A percentile compares a stretch with the other conserved stretches of the same genome.
Conservation (phyloP, 2,329 filamentous ascomycete genomes). For the Talaromyces sp. region DNA sequence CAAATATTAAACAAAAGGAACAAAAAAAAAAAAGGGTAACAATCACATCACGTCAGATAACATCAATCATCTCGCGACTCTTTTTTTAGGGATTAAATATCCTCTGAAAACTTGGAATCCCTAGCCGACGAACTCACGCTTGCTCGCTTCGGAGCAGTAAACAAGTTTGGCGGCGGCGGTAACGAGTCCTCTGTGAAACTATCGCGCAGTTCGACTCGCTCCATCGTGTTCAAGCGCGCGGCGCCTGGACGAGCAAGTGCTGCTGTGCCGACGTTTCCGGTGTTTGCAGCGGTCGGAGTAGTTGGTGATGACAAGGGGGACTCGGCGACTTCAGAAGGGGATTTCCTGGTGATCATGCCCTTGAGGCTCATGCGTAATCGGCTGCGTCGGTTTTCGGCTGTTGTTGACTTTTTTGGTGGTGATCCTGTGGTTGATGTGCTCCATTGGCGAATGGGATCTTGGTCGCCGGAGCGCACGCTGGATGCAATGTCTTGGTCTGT, state of each 20-base stretch:
- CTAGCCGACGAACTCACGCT: slow-evolving; percentile 21
- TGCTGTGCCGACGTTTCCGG: slow-evolving; percentile 1
- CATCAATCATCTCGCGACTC: background rate
- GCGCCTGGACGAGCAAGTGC: slow-evolving; percentile 8
- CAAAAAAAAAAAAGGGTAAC: background rate
- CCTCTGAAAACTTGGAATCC: slow-evolving; percentile 33
- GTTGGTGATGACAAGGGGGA: slow-evolving; percentile 6
- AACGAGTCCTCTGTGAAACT: slow-evolving; percentile 26
- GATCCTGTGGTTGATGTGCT: slow-evolving; percentile 9
- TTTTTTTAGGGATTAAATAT: slow-evolving; percentile 19
- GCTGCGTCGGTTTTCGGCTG: slow-evolving; percentile 13
- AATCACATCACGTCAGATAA: background rate
- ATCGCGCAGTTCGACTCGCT: slow-evolving; percentile 22
- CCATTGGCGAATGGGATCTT: slow-evolving; percentile 12
- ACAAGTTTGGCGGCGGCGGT: slow-evolving; percentile 22
- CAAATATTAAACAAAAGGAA: background rate
- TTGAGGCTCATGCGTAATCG: slow-evolving; percentile 23
- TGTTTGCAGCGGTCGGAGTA: background rate
- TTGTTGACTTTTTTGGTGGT: slow-evolving; percentile 12
- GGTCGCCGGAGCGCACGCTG: slow-evolving; percentile 2
- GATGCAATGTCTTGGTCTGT: slow-evolving; percentile 18
- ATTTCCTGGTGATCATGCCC: slow-evolving; percentile 19
- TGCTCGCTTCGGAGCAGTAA: slow-evolving; percentile 5
- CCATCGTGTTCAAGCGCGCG: slow-evolving; percentile 13
- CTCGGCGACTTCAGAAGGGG: slow-evolving; percentile 15